phyloP scores from a whole-genome alignment of 2,329 filamentous ascomycete species.

The Ophiosphaerella korrae region DNA sequence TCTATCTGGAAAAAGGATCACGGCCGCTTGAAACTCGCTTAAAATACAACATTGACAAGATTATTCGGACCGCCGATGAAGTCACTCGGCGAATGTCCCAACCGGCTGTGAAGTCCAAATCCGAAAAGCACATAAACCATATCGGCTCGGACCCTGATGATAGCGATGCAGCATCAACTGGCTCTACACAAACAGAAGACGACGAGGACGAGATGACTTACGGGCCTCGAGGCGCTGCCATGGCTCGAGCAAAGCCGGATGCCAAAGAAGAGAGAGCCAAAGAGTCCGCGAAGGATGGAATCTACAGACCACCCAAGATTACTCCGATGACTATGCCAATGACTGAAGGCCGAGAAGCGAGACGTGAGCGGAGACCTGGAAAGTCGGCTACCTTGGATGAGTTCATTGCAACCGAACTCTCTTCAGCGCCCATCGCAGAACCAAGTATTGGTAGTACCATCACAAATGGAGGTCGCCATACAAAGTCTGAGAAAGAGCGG shows the following conservation, averaged over 20 bases:
- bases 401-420: slow-evolving; percentile 85
- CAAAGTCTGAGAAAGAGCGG: slow-evolving; percentile 77
- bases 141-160: slow-evolving; percentile 50
- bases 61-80: slow-evolving; percentile 84
- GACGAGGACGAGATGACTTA: slow-evolving; percentile 65
- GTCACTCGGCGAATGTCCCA: slow-evolving; percentile 48
- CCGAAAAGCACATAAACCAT: slow-evolving; percentile 42
- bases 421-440: slow-evolving; percentile 77
- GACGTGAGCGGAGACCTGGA: slow-evolving; percentile 64
- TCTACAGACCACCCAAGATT: slow-evolving; percentile 89
- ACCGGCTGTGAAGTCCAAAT: slow-evolving; percentile 19
- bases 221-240: slow-evolving; percentile 63
- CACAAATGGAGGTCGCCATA: slow-evolving; percentile 74
- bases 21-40: slow-evolving; percentile 86
- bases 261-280: slow-evolving; percentile 23
- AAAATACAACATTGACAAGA: slow-evolving; percentile 95
- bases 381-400: slow-evolving; percentile 90
- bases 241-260: slow-evolving; percentile 38
- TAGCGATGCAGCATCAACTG: slow-evolving; percentile 41
- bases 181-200: slow-evolving; percentile 34
- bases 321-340: slow-evolving; percentile 84
- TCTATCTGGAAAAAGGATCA: slow-evolving; percentile 92
- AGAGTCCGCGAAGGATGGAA: slow-evolving; percentile 61
- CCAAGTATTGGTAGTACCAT: slow-evolving; percentile 94
- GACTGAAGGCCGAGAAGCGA: slow-evolving; percentile 64